A percentile compares a stretch with the other conserved stretches of the same genome.
These are phyloP conservation scores for Peniophora sp. DNA, from an alignment of 1,284 basidiomycete species.

Conservation along the genomic window DNA sequence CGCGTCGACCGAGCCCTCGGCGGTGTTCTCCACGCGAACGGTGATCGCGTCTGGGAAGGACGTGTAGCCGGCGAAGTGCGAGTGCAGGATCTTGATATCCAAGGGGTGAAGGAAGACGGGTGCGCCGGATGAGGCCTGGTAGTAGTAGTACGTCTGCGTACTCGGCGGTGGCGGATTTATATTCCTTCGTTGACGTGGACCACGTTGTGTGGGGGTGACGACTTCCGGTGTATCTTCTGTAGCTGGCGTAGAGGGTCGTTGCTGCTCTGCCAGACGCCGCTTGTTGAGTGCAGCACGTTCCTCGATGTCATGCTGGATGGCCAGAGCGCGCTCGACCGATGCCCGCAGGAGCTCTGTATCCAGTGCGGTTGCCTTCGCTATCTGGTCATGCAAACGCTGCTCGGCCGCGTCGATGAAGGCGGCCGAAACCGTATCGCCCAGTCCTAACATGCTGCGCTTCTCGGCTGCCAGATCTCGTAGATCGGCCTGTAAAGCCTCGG, in stretches of 20 bases:
- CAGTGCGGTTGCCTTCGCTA: conserved; percentile 68
- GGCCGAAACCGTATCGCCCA: conserved; percentile 72
- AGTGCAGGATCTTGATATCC: conserved; percentile 88
- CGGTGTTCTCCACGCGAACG: conserved; percentile 71
- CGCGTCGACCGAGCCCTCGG: conserved; percentile 80
- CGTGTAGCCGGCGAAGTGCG: conserved; percentile 78
- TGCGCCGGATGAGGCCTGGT: conserved; percentile 89
- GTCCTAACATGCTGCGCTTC: conserved; percentile 49
- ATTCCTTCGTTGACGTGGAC: conserved; percentile 58
- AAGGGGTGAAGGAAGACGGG: conserved; percentile 93
- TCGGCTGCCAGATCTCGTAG: conserved; percentile 68
- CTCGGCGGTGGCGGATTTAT: conserved; percentile 77
- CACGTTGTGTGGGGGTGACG: conserved; percentile 25
- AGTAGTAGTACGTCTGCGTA: conserved; percentile 86
- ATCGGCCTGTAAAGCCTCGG: conserved; percentile 67
- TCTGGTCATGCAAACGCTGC: conserved; percentile 67
- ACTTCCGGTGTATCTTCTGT: conserved; percentile 31
- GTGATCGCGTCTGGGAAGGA: conserved; percentile 81
- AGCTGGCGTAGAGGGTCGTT: conserved; percentile 11
- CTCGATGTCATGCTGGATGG: conserved; percentile 52
- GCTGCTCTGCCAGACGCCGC: conserved; percentile 5
- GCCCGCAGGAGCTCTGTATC: conserved; percentile 55
- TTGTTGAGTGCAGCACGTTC: conserved; percentile 7
- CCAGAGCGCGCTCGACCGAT: conserved; percentile 51
- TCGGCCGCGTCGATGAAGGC: conserved; percentile 79